phyloP scores from a whole-genome alignment of 495 filamentous ascomycete species.

The Margaritispora aquatica region DNA sequence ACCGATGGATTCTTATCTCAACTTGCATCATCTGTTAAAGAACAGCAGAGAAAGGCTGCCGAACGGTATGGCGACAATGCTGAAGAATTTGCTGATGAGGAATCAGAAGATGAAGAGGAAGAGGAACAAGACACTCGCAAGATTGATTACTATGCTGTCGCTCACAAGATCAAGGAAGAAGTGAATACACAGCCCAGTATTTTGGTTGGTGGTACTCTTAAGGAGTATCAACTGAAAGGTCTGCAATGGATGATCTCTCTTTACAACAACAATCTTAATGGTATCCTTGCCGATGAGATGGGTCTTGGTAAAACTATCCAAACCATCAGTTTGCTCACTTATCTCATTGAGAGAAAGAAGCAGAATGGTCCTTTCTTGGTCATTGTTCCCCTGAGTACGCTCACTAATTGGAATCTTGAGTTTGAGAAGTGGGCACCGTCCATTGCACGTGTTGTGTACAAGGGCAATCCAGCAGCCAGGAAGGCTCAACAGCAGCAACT shows the following conservation, averaged over 20 bases:
- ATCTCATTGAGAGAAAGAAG: conserved; percentile 91
- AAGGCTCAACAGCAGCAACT: conserved; percentile 92
- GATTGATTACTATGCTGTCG: conserved; percentile 97
- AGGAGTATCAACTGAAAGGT: conserved; percentile 98
- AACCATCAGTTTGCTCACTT: conserved; percentile 94
- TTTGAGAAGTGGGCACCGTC: conserved; percentile 98
- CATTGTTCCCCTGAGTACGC: conserved; percentile 90
- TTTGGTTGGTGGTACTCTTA: conserved; percentile 83
- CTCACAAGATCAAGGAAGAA: conserved; percentile 90
- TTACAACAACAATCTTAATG: conserved; percentile 99
- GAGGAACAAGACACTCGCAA: conserved; percentile 61
- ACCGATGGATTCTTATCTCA: conserved; percentile 96
- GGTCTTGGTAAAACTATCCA: conserved; percentile 99
- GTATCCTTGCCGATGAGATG: conserved; percentile 98
- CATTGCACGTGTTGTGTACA: conserved; percentile 85
- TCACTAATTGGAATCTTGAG: conserved; percentile 98
- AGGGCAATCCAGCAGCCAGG: conserved; percentile 82
- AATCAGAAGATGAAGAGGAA: conserved; percentile 59
- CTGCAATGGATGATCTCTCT: conserved; percentile 99
- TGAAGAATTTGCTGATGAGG: conserved; percentile 50
- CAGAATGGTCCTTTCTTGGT: conserved; percentile 93
- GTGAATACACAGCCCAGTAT: conserved; percentile 75
- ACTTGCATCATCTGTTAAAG: conserved; percentile 85
- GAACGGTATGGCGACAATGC: conserved; percentile 61
- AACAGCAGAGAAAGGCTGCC: conserved; percentile 78